Evolutionary conservation across 2,329 filamentous ascomycete species (phyloP).

Genomic region (Botrytis pseudocinerea): DNA sequence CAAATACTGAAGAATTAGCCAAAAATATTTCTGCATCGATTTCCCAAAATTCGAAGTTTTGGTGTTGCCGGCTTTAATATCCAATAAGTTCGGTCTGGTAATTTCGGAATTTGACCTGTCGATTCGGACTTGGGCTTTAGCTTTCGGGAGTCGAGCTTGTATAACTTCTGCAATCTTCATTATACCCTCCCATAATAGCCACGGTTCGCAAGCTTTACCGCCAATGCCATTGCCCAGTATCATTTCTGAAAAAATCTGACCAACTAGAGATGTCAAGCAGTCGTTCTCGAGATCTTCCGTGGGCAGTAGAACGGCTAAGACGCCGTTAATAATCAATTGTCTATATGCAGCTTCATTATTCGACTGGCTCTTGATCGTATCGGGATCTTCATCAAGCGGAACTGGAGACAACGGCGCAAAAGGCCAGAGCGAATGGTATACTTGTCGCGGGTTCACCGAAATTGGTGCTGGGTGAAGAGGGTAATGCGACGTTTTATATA

Average conservation of each 20-base stretch:
- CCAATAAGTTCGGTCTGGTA: constrained; percentile 19
- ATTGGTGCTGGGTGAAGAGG: constrained; percentile 60
- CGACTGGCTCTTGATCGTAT: constrained; percentile 59
- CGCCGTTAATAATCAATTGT: constrained; percentile 80
- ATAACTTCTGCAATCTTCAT: constrained; percentile 64
- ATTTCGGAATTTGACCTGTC: constrained; percentile 41
- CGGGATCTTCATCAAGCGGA: constrained; percentile 52
- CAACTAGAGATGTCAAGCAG: constrained; percentile 79
- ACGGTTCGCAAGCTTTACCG: constrained; percentile 80
- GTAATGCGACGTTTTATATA: constrained; percentile 68
- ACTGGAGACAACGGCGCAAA: constrained; percentile 79
- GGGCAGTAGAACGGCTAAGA: constrained; percentile 80
- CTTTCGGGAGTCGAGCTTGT: constrained; percentile 41
- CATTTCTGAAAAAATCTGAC: constrained; percentile 86
- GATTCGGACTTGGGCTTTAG: constrained; percentile 37
- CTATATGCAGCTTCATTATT: constrained; percentile 83
- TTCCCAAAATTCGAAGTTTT: constrained; percentile 30
- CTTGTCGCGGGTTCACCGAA: constrained; percentile 60
- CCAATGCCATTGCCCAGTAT: constrained; percentile 81
- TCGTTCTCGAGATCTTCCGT: constrained; percentile 90
- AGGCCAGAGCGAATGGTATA: constrained; percentile 83
- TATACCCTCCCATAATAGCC: constrained; percentile 83
- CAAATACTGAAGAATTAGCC: constrained; percentile 52
- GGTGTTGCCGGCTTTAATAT: constrained; percentile 26
- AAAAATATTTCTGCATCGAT: constrained; percentile 45